A percentile compares a stretch with the other conserved stretches of the same genome.
Evolutionary conservation across 495 filamentous ascomycete genomes (phyloP).

Genomic region (Immersiella caudata): DNA sequence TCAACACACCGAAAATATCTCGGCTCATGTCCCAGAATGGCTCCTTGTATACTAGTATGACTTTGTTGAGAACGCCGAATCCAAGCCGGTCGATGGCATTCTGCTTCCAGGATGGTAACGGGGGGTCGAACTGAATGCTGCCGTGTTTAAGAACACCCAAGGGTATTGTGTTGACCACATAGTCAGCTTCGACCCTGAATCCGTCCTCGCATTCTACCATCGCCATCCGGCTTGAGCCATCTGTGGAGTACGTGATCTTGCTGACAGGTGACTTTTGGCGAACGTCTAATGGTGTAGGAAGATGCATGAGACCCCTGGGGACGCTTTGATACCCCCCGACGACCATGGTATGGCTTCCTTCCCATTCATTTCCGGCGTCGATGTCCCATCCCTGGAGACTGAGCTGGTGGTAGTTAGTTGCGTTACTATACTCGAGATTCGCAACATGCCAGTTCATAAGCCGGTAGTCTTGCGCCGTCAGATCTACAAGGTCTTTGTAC

Average conservation of each 20-base stretch:
- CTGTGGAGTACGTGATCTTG: conserved; percentile 65
- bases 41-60: conserved; percentile 85
- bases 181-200: conserved; percentile 74
- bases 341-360: conserved; percentile 89
- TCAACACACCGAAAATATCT: conserved; percentile 92
- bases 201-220: conserved; percentile 80
- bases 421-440: conserved; percentile 97
- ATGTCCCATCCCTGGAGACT: conserved; percentile 95
- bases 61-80: conserved; percentile 93
- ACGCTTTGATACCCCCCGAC: conserved; percentile 92
- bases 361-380: conserved; percentile 96
- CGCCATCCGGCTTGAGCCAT: conserved; percentile 44
- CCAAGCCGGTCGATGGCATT: conserved; percentile 85
- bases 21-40: conserved; percentile 91
- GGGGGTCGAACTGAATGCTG: conserved; percentile 75
- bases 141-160: conserved; percentile 85
- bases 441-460: conserved; percentile 98
- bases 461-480: conserved; percentile 83
- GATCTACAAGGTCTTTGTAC: conserved; percentile 79
- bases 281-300: conserved; percentile 79
- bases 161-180: conserved; percentile 84
- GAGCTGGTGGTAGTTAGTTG: conserved; percentile 78
- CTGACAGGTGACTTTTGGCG: conserved; percentile 69
- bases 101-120: conserved; percentile 81
- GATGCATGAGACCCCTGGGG: conserved; percentile 75